These are phyloP conservation scores for Tarenaya hassleriana DNA, from an alignment of 345 rosid species.

Conservation along the genomic window DNA sequence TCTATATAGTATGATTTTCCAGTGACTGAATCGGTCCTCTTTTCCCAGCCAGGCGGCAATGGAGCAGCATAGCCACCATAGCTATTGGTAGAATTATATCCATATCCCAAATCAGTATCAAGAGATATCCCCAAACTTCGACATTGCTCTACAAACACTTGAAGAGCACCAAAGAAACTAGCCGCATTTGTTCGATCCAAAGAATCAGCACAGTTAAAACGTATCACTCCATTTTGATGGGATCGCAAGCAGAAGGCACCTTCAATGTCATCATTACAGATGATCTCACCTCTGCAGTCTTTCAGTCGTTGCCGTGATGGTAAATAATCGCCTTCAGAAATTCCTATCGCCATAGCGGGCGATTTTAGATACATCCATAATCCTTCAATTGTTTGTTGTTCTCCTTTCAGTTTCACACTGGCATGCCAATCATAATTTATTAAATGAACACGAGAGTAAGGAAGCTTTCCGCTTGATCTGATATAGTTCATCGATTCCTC, in stretches of 20 bases:
- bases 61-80: constrained; percentile 72
- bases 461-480: constrained; percentile 67
- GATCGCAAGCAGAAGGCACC: constrained; percentile 95
- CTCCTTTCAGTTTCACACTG: constrained; percentile 68
- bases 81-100: constrained; percentile 49
- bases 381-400: constrained; percentile 88
- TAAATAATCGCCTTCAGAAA: constrained; percentile 91
- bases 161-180: constrained; percentile 88
- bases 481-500: constrained; percentile 70
- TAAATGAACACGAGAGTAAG: constrained; percentile 52
- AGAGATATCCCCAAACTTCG: constrained; percentile 80
- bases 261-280: constrained; percentile 57
- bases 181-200: constrained; percentile 98
- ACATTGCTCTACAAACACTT: constrained; percentile 95
- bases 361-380: constrained; percentile 73
- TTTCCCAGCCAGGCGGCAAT: constrained; percentile 98
- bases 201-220: constrained; percentile 96
- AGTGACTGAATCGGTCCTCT: constrained; percentile 83
- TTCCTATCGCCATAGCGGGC: constrained; percentile 63
- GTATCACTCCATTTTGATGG: constrained; percentile 93
- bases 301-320: constrained; percentile 66
- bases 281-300: constrained; percentile 90
- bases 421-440: constrained; percentile 97
- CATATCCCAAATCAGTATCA: constrained; percentile 67
- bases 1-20: constrained; percentile 85